phyloP scores from a whole-genome alignment of 352 stramenopile species.

The Pythium phragmiticola region DNA sequence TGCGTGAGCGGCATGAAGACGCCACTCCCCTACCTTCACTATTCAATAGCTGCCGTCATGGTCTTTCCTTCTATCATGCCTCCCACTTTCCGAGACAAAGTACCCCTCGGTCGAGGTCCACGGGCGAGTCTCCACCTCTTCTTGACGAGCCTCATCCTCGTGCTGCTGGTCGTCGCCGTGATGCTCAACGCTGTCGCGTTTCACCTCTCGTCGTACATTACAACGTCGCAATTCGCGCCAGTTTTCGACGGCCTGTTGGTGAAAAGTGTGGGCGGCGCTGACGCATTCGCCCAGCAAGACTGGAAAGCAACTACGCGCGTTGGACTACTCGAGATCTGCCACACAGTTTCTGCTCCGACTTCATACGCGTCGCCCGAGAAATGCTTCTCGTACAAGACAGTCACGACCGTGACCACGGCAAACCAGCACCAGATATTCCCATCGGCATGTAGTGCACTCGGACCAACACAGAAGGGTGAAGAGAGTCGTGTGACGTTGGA shows the following conservation, averaged over 20 bases:
- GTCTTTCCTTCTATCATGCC: background rate
- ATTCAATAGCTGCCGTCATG: background rate
- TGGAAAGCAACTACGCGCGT: constrained; percentile 3
- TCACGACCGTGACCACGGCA: background rate
- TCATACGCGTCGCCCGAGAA: background rate
- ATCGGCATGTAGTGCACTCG: background rate
- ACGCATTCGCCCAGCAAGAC: background rate
- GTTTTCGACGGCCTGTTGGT: constrained; percentile 3
- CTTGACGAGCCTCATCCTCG: background rate
- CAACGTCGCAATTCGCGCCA: constrained; percentile 1
- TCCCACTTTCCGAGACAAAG: background rate
- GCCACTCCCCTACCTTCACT: no score
- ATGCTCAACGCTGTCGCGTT: background rate
- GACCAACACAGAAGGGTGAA: no score
- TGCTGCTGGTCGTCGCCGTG: constrained; percentile 6
- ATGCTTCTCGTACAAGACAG: constrained; percentile 1
- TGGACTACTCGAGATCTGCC: constrained; percentile 4
- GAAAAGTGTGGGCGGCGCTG: background rate
- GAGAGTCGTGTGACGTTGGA: background rate
- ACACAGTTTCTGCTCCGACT: background rate
- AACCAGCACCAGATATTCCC: background rate
- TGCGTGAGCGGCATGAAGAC: background rate
- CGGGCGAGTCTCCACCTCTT: background rate
- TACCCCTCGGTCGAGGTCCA: background rate
- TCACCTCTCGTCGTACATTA: constrained; percentile 5